Base-by-base conservation (phyloP, 148 eudicot species). In the Rhododendron ferrugineum region DNA sequence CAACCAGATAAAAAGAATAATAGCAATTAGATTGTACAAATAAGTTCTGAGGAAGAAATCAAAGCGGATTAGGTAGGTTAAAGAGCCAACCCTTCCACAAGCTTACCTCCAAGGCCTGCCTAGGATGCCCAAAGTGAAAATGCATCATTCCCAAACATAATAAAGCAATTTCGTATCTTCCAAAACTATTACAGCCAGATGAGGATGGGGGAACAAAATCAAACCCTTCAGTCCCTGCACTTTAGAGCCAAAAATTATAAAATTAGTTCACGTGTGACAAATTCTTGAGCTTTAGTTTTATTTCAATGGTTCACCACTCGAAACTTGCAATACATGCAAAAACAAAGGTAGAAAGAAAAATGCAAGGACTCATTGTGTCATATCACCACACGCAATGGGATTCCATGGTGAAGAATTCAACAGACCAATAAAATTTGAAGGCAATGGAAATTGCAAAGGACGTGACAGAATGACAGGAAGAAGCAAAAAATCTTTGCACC, bases 161-260 rank as follows among this genome's bases (percentile, higher is more conserved):
- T 86, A 95, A 88, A 86, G 98, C 99, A 84, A 91, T 88, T 89
- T 97, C 98, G 82, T 95, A 93, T 91, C 96, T 94, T 79, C 96
- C 99, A 37, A 72, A 86, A 88, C 62, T 82, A 81, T 82, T 91
- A 84, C 85, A 87, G 87, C 92, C 90, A 82, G 92, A 86, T 78
- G 92, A 89, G 44, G 92, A 85, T 13, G 91, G 85, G 54, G 97
- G 90, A 79, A 82, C 91, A 86, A 87, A 84, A 89, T 97, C 98
- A 88, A 88, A 90, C 54, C 99, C 98, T 91, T 95, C 99, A 88
- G 92, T 97, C 98, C 99, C 99, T 95, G 99, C 99, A 95, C 99
- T 95, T 90, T 89, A 90, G 86, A 83, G 70, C 83, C 83, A 92
- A 88, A 30, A 81, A 37, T 76, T 64, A 83, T 75, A 73, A 88